Base-by-base conservation (phyloP, 2,329 filamentous ascomycete species). In the Rutstroemia sydowiana region DNA sequence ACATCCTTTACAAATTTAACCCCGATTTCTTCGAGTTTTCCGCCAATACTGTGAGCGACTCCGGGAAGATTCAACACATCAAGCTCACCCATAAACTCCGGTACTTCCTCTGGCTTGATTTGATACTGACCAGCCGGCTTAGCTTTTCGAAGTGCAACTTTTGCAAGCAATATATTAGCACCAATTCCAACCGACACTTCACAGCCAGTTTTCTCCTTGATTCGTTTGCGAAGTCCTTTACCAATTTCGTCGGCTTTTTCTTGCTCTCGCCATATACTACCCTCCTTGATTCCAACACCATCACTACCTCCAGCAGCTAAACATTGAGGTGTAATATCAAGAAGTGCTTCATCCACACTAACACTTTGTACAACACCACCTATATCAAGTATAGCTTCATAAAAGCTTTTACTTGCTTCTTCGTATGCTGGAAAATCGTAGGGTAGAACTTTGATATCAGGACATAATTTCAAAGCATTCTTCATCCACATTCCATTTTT, bases 401-500 rank as follows among this genome's bases (percentile, higher is more conserved):
- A 98, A 61, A 98, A 98, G 2, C 81, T 76, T 51, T 81, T 78
- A 63, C 93, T 98, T 1, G 91, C 89, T 54, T 91, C 86, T 72
- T 98, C 93, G 60, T 98, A 98, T 0, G 84, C 92, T 2, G 87
- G 85, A 64, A 97, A 98, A 64, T 98, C 91, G 62, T 98, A 98
- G 0, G 91, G 88, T n/a, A 98, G 66, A 1, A 97, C 84, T 60
- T 95, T 90, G 16, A 98, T 73, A 20, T 89, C 81, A 0, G 92
- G 85, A 64, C 90, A 98, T 16, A 93, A 68, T 59, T 93, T 85
- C 54, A 85, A 75, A 0, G 93, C 93, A 31, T 79, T 77, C 66
- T 92, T 95, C 92, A 98, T 97, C 93, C 95, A 98, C 93, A 97
- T 98, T 34, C 95, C 95, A 61, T 98, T 98, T 65, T 91, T 95